Evolutionary conservation across 163 green algal species (phyloP).

Genomic region (Chlamydomonas reinhardtii): DNA sequence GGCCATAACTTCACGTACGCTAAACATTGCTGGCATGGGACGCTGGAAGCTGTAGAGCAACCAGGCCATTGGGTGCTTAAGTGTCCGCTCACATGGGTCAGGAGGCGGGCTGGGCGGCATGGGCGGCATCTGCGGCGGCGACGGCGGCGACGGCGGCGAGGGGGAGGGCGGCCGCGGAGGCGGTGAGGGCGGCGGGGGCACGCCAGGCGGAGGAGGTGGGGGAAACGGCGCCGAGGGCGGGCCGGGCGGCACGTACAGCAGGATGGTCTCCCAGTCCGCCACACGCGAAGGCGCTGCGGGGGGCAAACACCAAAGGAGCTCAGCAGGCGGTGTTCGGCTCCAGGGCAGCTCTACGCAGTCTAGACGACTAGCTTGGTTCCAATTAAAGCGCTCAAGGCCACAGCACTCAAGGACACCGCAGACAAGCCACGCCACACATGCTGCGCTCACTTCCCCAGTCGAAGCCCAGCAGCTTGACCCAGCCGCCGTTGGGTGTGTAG

Average conservation of each 20-base stretch:
- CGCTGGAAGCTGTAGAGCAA: no score
- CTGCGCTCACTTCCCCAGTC: constrained; percentile 17
- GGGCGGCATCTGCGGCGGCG: not conserved
- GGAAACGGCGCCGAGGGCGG: not conserved
- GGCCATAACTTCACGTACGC: no score
- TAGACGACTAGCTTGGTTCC: no score
- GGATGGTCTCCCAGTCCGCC: not conserved
- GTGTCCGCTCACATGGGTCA: not conserved
- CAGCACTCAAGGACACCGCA: no score
- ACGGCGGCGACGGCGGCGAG: no score
- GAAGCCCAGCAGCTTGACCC: constrained; percentile 29
- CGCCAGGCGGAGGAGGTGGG: constrained; percentile 6
- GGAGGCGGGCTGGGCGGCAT: not conserved
- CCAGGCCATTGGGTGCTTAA: no score
- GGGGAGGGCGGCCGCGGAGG: not conserved
- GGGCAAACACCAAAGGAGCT: no score
- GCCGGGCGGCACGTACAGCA: not conserved
- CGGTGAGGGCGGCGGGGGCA: not conserved
- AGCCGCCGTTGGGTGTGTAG: not conserved
- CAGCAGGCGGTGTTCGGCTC: no score
- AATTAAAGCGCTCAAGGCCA: no score
- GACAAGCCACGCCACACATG: no score
- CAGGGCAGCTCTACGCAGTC: no score
- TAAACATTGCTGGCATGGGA: no score
- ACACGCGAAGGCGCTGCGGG: not conserved